These are phyloP conservation scores for Citrus cavaleriei DNA, from an alignment of 345 rosid species.

Conservation along the genomic window DNA sequence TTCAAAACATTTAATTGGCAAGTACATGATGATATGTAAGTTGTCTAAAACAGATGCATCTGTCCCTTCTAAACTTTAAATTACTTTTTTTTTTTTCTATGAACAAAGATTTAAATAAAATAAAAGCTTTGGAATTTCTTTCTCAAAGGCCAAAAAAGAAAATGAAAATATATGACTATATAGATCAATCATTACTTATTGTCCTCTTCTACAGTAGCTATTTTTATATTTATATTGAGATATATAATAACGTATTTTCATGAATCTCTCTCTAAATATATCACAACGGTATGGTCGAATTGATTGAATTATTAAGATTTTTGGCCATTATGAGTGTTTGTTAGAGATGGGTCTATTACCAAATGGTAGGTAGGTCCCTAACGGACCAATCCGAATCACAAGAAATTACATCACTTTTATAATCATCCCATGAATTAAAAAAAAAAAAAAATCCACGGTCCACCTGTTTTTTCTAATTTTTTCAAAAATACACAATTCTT, in stretches of 20 bases:
- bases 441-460: too few relatives aligned
- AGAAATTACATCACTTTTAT: neutral
- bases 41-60: conserved; percentile 27
- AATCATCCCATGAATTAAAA: neutral
- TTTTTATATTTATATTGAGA: neutral
- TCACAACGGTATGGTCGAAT: neutral
- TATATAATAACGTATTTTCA: neutral
- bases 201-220: neutral
- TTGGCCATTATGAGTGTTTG: neutral
- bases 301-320: conserved; percentile 2
- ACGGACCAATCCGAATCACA: neutral
- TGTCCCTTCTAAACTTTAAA: conserved; percentile 5
- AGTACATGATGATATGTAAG: neutral
- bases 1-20: neutral
- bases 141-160: neutral
- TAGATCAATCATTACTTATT: conserved; percentile 18
- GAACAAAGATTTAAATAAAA: neutral
- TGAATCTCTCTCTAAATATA: neutral
- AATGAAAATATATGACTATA: neutral
- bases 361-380: conserved; percentile 9
- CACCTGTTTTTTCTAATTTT: too few relatives aligned
- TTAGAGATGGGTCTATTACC: conserved; percentile 8
- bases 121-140: conserved; percentile 3
- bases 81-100: neutral
- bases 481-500: too few relatives aligned